A percentile compares a stretch with the other conserved stretches of the same genome.
Evolutionary conservation across 2,329 filamentous ascomycete genomes (phyloP).

Genomic region (Elsinoe australis): DNA sequence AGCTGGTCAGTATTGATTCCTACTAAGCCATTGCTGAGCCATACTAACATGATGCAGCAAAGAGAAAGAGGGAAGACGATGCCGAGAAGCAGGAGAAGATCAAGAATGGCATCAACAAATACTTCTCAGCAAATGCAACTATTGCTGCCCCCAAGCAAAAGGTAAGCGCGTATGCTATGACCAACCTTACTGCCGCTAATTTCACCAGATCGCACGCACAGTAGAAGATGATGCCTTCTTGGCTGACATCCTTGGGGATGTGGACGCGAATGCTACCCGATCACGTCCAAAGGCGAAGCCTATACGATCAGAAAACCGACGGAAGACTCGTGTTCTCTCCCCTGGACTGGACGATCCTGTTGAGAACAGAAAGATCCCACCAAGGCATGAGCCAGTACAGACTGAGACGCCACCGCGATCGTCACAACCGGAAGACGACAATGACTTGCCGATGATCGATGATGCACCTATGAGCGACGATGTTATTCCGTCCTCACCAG

Average conservation of each 20-base stretch:
- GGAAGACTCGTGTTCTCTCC: slow-evolving; percentile 72
- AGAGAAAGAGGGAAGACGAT: slow-evolving; percentile 82
- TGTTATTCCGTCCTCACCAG: slow-evolving; percentile 69
- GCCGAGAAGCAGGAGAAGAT: slow-evolving; percentile 77
- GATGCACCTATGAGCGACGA: slow-evolving; percentile 80
- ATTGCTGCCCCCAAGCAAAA: slow-evolving; percentile 67
- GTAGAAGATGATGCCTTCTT: slow-evolving; percentile 87
- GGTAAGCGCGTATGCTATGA: slow-evolving; percentile 26
- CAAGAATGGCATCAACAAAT: slow-evolving; percentile 87
- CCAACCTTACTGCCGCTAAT: slow-evolving; percentile 20
- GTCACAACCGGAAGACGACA: slow-evolving; percentile 28
- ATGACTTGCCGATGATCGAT: slow-evolving; percentile 55
- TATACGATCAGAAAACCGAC: slow-evolving; percentile 65
- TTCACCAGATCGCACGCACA: slow-evolving; percentile 60
- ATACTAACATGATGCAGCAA: slow-evolving; percentile 47
- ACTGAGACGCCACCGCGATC: slow-evolving; percentile 16
- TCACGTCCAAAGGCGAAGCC: slow-evolving; percentile 49
- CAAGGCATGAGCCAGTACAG: slow-evolving; percentile 11
- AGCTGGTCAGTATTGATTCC: slow-evolving; percentile 37
- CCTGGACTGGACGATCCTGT: slow-evolving; percentile 55
- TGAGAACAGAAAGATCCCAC: slow-evolving; percentile 23
- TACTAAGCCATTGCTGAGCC: background rate
- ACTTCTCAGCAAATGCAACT: slow-evolving; percentile 71
- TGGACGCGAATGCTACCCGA: slow-evolving; percentile 64
- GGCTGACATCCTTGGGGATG: slow-evolving; percentile 72